These are phyloP conservation scores for Bipolaris cookei DNA, from an alignment of 2,329 filamentous ascomycete genomes.

Conservation along the genomic window DNA sequence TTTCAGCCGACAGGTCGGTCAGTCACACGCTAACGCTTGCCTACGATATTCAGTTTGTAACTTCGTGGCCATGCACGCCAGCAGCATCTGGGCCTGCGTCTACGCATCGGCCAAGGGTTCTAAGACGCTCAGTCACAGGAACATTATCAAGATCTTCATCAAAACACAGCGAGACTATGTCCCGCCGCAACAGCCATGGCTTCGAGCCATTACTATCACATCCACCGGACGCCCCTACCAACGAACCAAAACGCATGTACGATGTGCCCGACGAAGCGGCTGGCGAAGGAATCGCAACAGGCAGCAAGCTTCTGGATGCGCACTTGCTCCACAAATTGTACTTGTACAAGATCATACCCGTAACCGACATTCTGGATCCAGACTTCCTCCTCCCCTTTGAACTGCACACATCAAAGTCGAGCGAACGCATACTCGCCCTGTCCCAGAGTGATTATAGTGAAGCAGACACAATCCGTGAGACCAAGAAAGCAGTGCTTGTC, in stretches of 20 bases:
- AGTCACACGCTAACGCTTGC: slow-evolving; percentile 48
- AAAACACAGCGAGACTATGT: slow-evolving; percentile 38
- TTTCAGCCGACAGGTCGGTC: slow-evolving; percentile 18
- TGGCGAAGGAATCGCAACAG: slow-evolving; percentile 8
- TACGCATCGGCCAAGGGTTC: slow-evolving; percentile 28
- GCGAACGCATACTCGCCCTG: slow-evolving; percentile 23
- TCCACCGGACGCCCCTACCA: slow-evolving; percentile 38
- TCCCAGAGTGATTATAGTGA: slow-evolving; percentile 18
- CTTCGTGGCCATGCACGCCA: slow-evolving; percentile 60
- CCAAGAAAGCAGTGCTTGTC: slow-evolving; percentile 47
- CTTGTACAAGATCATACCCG: slow-evolving; percentile 46
- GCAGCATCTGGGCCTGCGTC: slow-evolving; percentile 40
- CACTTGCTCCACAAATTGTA: slow-evolving; percentile 53
- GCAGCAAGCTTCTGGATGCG: slow-evolving; percentile 33
- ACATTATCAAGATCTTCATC: slow-evolving; percentile 42
- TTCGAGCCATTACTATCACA: slow-evolving; percentile 46
- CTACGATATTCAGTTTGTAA: slow-evolving; percentile 62
- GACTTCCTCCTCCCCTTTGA: slow-evolving; percentile 38
- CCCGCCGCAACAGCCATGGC: slow-evolving; percentile 43
- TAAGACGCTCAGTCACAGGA: slow-evolving; percentile 32
- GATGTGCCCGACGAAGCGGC: slow-evolving; percentile 23
- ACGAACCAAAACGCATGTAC: slow-evolving; percentile 37
- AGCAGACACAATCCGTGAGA: slow-evolving; percentile 17
- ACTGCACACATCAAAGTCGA: slow-evolving; percentile 23
- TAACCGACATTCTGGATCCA: slow-evolving; percentile 37